phyloP scores from a whole-genome alignment of 129 eudicot species.

The Silybum marianum region DNA sequence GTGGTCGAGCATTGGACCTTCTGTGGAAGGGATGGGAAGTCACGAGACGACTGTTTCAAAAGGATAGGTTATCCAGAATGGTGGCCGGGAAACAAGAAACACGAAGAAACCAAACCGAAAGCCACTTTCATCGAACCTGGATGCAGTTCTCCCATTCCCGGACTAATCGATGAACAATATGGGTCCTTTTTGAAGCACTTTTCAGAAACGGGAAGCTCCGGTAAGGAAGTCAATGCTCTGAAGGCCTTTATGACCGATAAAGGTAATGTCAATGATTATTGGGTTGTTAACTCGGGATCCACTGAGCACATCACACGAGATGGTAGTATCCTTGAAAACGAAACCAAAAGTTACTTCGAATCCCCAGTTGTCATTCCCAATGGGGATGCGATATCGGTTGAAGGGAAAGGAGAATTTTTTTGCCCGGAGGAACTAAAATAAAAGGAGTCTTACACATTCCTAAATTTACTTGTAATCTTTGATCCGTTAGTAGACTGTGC shows the following conservation, averaged over 20 bases:
- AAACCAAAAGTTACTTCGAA: not conserved
- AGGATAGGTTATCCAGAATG: not conserved
- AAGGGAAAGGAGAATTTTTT: too few species aligned
- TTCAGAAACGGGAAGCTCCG: not conserved
- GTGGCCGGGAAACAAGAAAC: not conserved
- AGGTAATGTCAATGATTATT: not conserved
- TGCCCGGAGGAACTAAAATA: too few species aligned
- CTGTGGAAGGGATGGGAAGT: not conserved
- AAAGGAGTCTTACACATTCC: too few species aligned
- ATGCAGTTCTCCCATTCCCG: not conserved
- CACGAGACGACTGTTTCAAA: not conserved
- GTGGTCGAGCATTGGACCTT: not conserved
- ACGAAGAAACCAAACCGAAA: slow-evolving; percentile 1
- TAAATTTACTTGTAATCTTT: too few species aligned
- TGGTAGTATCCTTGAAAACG: not conserved
- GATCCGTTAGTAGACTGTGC: too few species aligned
- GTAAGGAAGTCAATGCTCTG: too few species aligned
- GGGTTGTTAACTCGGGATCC: not conserved
- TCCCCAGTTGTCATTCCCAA: not conserved
- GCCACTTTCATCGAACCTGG: not conserved
- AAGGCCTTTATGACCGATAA: not conserved
- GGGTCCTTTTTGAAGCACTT: slow-evolving; percentile 1
- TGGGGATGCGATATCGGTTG: not conserved
- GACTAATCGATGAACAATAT: slow-evolving; percentile 1
- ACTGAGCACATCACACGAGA: slow-evolving; percentile 1